Evolutionary conservation across 1,284 basidiomycete genomes (phyloP), one percentile per base, ranked within the genome.

Genomic region (Ustilago trichophora): DNA sequence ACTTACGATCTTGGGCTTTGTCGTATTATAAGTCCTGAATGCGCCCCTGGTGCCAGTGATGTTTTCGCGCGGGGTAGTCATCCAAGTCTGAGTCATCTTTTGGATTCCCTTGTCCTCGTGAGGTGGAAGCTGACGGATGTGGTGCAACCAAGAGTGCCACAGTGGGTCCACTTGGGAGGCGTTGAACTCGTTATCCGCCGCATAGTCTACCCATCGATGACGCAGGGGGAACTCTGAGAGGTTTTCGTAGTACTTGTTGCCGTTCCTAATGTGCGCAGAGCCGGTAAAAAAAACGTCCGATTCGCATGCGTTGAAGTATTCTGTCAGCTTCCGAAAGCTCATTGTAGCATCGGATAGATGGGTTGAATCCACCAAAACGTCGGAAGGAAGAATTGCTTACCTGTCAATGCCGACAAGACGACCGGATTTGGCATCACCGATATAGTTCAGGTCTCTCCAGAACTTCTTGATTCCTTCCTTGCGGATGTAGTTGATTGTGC

Each of bases 191-290:
- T 67, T 68, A 34, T 73, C 54, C 45, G 70, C 67, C 6, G 48
- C 65, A 35, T 68, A 80, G 58, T 80, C 79, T 15, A 80, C 73
- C 79, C 79, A 80, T 36, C 79, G 64, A 50, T 78, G 75, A 12
- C 79, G 60, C 38, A 77, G 59, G 31, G 68, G 65, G 42, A 76
- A 56, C 56, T 80, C 79, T 11, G 77, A 38, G 27, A 72, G 60
- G 65, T 80, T 76, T 48, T 80, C 79, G 72, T 77, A 80, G 64
- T 59, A 80, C 44, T 72, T 75, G 76, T 80, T 80, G 44, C 79
- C 79, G 29, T 77, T 77, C 22, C 67, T 69, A 43, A n/a, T n/a
- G n/a, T n/a, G n/a, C n/a, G n/a, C n/a, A n/a, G n/a, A n/a, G n/a
- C n/a, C n/a, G n/a, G n/a, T n/a, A n/a, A n/a, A n/a, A n/a, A n/a